Base-by-base conservation (phyloP, 2,329 filamentous ascomycete species). In the Apiospora rasikravindrae region DNA sequence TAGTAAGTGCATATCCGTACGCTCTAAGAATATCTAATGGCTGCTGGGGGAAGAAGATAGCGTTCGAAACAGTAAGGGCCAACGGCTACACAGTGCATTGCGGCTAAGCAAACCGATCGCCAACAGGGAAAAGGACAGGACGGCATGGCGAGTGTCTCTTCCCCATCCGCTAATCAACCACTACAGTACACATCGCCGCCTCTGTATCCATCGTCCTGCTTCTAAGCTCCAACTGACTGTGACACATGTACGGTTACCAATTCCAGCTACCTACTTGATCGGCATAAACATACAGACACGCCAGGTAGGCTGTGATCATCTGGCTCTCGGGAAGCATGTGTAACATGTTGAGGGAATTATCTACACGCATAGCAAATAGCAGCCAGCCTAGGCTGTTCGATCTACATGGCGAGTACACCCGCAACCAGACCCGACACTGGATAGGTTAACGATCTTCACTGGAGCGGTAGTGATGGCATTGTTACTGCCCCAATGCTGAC, bases 61-160 rank as follows among this genome's bases (percentile, higher is more conserved):
- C 29, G 53, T 49, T 49, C 22, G 29, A 61, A 61, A 33, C 53
- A 61, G 53, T 33, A 37, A 64, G 16, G 57, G 57, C 57, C 57
- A 40, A 64, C 33, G 33, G 33, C 57, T n/a, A 64, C 57, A 64
- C 57, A 64, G 57, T 64, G 57, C 57, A 40, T 64, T 40, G 19
- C 57, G 57, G 33, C 57, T 24, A n/a, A 40, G 57, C 57, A 11
- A 40, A 64, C 13, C 57, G 57, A 64, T 64, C 57, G 57, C 19
- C 57, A 14, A 24, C 57, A 64, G 57, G 57, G 57, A 24, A 64
- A 64, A 64, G 57, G 57, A 64, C 33, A 64, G 57, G 24, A 1
- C n/a, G 49, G n/a, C n/a, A 26, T n/a, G 49, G 40, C 33, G 53
- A 7, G 53, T 29, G 16, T 61, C 29, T 37, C 53, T 61, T 19